phyloP scores from a whole-genome alignment of 352 stramenopile species.

The Phytophthora lateralis region DNA sequence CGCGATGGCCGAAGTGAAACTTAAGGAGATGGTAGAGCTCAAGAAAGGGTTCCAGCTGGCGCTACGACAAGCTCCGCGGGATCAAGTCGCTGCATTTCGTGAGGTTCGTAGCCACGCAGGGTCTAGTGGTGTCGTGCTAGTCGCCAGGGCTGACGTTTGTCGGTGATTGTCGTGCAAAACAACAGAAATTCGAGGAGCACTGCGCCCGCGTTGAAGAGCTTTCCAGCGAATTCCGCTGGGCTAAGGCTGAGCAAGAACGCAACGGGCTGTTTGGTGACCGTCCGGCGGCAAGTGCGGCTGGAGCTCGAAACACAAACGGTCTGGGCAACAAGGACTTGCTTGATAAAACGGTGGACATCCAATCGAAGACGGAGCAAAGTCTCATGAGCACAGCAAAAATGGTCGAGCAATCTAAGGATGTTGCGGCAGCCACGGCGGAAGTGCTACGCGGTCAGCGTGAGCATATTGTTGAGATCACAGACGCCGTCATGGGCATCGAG shows the following conservation, averaged over 20 bases:
- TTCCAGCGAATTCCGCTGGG: slow-evolving; percentile 79
- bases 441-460: slow-evolving; percentile 80
- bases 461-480: slow-evolving; percentile 88
- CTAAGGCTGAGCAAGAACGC: slow-evolving; percentile 78
- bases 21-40: slow-evolving; percentile 83
- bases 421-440: slow-evolving; percentile 80
- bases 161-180: neutral
- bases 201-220: slow-evolving; percentile 81
- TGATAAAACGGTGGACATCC: slow-evolving; percentile 74
- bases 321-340: slow-evolving; percentile 77
- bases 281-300: slow-evolving; percentile 26
- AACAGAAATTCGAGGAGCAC: slow-evolving; percentile 87
- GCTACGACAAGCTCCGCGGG: slow-evolving; percentile 72
- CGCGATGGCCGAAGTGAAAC: slow-evolving; percentile 78
- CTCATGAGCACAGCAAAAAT: slow-evolving; percentile 87
- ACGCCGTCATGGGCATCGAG: slow-evolving; percentile 89
- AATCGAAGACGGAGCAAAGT: slow-evolving; percentile 86
- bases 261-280: slow-evolving; percentile 78
- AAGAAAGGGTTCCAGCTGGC: slow-evolving; percentile 88
- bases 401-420: slow-evolving; percentile 85
- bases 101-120: slow-evolving; percentile 47
- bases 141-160: neutral
- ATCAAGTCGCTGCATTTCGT: slow-evolving; percentile 68
- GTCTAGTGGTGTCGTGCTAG: neutral
- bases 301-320: slow-evolving; percentile 25